Evolutionary conservation across 768 basidiomycete species (phyloP).

Genomic region (Naganishia onofrii): DNA sequence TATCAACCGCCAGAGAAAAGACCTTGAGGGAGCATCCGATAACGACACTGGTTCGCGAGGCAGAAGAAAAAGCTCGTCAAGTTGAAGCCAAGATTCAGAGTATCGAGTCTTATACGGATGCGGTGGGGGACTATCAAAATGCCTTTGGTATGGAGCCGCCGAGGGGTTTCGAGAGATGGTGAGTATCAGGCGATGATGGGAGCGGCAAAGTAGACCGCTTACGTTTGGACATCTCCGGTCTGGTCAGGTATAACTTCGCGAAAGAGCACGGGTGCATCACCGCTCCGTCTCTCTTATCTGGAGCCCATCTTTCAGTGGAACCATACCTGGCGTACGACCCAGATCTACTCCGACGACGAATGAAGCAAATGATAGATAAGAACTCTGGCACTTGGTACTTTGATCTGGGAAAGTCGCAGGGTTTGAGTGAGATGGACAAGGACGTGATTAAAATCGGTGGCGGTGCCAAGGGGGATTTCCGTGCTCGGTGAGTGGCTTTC

Average conservation of each 20-base stretch:
- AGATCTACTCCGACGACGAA: constrained; percentile 2
- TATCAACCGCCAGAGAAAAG: neutral
- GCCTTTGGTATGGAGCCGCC: constrained; percentile 25
- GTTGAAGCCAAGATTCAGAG: constrained; percentile 22
- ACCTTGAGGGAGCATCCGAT: constrained; percentile 17
- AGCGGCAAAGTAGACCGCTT: no score
- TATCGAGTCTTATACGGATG: constrained; percentile 21
- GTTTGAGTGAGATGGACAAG: neutral
- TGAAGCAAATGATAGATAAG: neutral
- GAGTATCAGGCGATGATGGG: neutral
- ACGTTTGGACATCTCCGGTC: no score
- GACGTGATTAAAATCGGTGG: neutral
- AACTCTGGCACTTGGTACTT: constrained; percentile 16
- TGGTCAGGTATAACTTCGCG: constrained; percentile 27
- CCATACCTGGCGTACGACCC: constrained; percentile 26
- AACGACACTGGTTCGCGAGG: constrained; percentile 15
- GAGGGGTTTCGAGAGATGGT: constrained; percentile 29
- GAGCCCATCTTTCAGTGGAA: constrained; percentile 19
- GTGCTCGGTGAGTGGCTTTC: neutral
- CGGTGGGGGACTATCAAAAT: constrained; percentile 20
- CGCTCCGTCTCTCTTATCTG: constrained; percentile 24
- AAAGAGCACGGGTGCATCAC: constrained; percentile 9
- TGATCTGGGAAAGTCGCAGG: constrained; percentile 6
- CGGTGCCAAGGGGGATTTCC: neutral
- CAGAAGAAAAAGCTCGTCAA: constrained; percentile 12